Conservation (phyloP, 495 filamentous ascomycete species). For the Penicillium goetzii region DNA sequence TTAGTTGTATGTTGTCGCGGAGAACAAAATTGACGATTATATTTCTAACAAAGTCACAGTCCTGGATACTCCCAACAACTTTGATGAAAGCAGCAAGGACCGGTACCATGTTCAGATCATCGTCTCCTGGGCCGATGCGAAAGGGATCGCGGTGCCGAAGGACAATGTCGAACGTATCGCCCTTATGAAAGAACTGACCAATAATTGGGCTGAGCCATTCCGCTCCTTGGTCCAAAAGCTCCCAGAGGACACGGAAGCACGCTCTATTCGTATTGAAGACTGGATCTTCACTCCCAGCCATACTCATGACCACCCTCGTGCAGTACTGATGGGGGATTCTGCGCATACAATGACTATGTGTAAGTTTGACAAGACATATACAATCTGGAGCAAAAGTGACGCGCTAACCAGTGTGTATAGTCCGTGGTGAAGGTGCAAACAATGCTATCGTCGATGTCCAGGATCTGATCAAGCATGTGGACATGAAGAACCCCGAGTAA, state of each 20-base stretch:
- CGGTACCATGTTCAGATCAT: conserved; percentile 54
- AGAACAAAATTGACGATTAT: neutral
- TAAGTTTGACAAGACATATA: conserved; percentile 30
- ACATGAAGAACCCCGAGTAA: conserved; percentile 23
- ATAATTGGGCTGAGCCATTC: conserved; percentile 61
- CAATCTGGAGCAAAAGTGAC: neutral
- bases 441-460: conserved; percentile 59
- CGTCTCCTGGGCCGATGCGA: conserved; percentile 54
- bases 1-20: conserved; percentile 40
- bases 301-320: conserved; percentile 40
- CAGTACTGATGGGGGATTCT: conserved; percentile 55
- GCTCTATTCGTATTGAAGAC: conserved; percentile 58
- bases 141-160: conserved; percentile 45
- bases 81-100: conserved; percentile 39
- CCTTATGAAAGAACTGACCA: conserved; percentile 57
- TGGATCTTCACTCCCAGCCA: conserved; percentile 47
- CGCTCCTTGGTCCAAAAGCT: conserved; percentile 49
- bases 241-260: conserved; percentile 50
- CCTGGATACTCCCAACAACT: conserved; percentile 54
- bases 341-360: conserved; percentile 64
- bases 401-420: conserved; percentile 21
- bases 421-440: conserved; percentile 63
- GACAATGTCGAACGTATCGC: conserved; percentile 45
- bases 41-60: conserved; percentile 25
- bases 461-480: conserved; percentile 37